A percentile compares a stretch with the other conserved stretches of the same genome.
Evolutionary conservation across 805 yeast species (phyloP).

Genomic region (Pichia cephalocereana): DNA sequence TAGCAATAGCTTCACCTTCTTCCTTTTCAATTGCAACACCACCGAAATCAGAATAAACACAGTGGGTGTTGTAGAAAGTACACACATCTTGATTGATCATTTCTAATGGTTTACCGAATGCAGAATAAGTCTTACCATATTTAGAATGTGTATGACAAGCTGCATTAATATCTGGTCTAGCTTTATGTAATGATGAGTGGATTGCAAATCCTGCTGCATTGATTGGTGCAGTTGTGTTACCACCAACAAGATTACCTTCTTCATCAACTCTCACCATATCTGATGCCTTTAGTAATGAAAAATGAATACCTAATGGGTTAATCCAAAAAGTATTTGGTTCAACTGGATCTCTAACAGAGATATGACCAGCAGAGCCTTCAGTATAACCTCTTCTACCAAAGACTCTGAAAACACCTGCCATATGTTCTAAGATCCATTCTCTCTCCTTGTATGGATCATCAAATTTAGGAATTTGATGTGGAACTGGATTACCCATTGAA

Average conservation of each 20-base stretch:
- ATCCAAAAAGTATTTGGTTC: slow-evolving; percentile 81
- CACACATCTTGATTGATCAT: slow-evolving; percentile 79
- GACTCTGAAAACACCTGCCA: slow-evolving; percentile 79
- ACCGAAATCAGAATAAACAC: slow-evolving; percentile 62
- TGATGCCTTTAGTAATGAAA: slow-evolving; percentile 46
- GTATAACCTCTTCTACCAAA: slow-evolving; percentile 71
- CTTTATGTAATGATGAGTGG: slow-evolving; percentile 58
- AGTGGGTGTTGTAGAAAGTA: slow-evolving; percentile 52
- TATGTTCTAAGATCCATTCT: slow-evolving; percentile 53
- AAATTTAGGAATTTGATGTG: slow-evolving; percentile 45
- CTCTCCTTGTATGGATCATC: slow-evolving; percentile 40
- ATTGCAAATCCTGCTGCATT: slow-evolving; percentile 66
- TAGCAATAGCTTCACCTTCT: slow-evolving; percentile 56
- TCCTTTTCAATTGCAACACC: slow-evolving; percentile 65
- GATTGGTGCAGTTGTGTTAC: slow-evolving; percentile 34
- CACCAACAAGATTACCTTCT: slow-evolving; percentile 56
- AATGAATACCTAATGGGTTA: slow-evolving; percentile 79
- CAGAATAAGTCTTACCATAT: slow-evolving; percentile 56
- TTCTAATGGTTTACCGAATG: slow-evolving; percentile 58
- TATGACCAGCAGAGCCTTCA: slow-evolving; percentile 82
- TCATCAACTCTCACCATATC: slow-evolving; percentile 60
- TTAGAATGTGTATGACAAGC: slow-evolving; percentile 66
- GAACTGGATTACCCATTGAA: slow-evolving; percentile 43
- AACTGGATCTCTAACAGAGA: slow-evolving; percentile 76
- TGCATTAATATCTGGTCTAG: slow-evolving; percentile 62